Evolutionary conservation across 371 early-diverging fungal species (phyloP).

Genomic region (Rhizomucor miehei): DNA sequence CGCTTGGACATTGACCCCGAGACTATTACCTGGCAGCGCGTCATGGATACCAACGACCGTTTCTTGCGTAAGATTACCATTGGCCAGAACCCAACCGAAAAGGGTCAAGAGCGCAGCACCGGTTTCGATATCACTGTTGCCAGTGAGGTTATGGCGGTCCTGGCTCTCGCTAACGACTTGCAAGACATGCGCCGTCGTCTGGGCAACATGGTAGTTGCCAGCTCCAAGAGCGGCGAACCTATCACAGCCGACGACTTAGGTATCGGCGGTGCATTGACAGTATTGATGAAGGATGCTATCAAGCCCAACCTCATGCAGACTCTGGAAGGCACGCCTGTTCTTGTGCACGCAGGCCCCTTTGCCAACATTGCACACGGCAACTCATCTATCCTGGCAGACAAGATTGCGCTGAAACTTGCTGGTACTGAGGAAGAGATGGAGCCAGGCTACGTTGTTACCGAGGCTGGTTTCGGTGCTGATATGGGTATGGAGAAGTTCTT

Average conservation of each 20-base stretch:
- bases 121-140: slow-evolving; percentile 97
- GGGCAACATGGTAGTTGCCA: slow-evolving; percentile 93
- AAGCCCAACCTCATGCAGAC: slow-evolving; percentile 98
- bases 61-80: slow-evolving; percentile 89
- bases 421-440: slow-evolving; percentile 66
- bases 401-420: slow-evolving; percentile 89
- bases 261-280: slow-evolving; percentile 91
- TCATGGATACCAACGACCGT: slow-evolving; percentile 93
- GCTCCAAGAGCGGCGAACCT: slow-evolving; percentile 76
- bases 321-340: slow-evolving; percentile 96
- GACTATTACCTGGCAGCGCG: slow-evolving; percentile 95
- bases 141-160: slow-evolving; percentile 96
- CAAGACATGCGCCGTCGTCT: slow-evolving; percentile 91
- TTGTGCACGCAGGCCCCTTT: slow-evolving; percentile 98
- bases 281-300: slow-evolving; percentile 97
- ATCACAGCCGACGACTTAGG: slow-evolving; percentile 96
- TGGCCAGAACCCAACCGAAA: slow-evolving; percentile 85
- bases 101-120: slow-evolving; percentile 82
- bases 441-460: slow-evolving; percentile 93
- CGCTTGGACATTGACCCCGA: slow-evolving; percentile 90
- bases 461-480: slow-evolving; percentile 98
- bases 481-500: slow-evolving; percentile 99
- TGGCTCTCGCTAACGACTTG: slow-evolving; percentile 87
- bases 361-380: slow-evolving; percentile 98
- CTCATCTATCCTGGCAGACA: slow-evolving; percentile 91